Base-by-base conservation (phyloP, 1,284 basidiomycete species). In the Coriolopsis trogii region DNA sequence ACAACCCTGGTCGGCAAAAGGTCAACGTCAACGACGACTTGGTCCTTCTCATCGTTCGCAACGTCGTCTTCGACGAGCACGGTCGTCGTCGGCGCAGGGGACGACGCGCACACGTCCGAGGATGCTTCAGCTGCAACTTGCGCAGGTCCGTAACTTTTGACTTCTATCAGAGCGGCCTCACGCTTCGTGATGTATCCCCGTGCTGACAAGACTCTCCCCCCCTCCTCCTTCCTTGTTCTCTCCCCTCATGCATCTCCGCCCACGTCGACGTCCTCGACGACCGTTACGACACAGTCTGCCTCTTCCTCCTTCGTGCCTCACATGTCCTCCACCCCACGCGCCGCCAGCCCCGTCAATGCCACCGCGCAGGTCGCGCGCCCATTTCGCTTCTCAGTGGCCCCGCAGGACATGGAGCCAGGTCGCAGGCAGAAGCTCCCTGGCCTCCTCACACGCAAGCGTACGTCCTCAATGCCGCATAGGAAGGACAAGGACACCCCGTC, bases 41-140 rank as follows among this genome's bases (percentile, higher is more conserved):
- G 49, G 18, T 21, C 46, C 43, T 38, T 43, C 31, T 37, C 49
- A 29, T 29, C 55, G 38, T 38, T 41, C 21, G 36, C 51, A 42
- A 29, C 51, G 39, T 36, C 51, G 49, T 30, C 30, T 34, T 39
- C 53, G 50, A 46, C 57, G 53, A 46, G 51, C 51, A n/a, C 37
- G 38, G 36, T 16, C 51, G 24, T 41, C 25, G n/a, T 45, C 41
- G 23, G 39, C 49, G 45, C 36, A 43, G 49, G 51, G 46, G 46
- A 43, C 48, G 38, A 39, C 48, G 53, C 52, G 53, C 37, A 39
- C 40, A 44, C 49, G 49, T n/a, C n/a, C 47, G 36, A 53, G 40
- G 44, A 55, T 59, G 57, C 57, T 55, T 39, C 53, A 55, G 41
- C 47, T 55, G 44, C 56, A 55, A 49, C 53, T 59, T 45, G 53